Evolutionary conservation across 352 stramenopile species (phyloP).

Genomic region (Aphanomyces euteiches): DNA sequence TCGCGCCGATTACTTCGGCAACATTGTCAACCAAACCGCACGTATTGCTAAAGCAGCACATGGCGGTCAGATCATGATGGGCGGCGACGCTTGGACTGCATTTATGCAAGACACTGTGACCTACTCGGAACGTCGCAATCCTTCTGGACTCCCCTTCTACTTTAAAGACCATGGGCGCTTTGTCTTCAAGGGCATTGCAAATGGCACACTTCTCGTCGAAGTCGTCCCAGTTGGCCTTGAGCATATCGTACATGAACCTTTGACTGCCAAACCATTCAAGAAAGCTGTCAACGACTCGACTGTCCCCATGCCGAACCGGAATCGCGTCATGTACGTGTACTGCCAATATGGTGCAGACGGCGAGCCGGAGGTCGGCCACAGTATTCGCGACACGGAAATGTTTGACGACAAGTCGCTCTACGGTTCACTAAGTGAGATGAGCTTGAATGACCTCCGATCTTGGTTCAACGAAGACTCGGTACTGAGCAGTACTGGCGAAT

Average conservation of each 20-base stretch:
- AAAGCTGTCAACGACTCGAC: slow-evolving; percentile 38
- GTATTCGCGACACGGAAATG: slow-evolving; percentile 80
- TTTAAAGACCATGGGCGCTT: slow-evolving; percentile 84
- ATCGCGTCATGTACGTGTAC: slow-evolving; percentile 66
- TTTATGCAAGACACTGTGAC: slow-evolving; percentile 38
- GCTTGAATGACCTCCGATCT: slow-evolving; percentile 15
- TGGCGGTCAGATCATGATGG: slow-evolving; percentile 77
- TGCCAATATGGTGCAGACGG: slow-evolving; percentile 45
- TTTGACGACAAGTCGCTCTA: slow-evolving; percentile 29
- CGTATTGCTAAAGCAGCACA: slow-evolving; percentile 80
- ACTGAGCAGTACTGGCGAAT: background rate
- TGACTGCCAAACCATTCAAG: slow-evolving; percentile 38
- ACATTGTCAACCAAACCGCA: slow-evolving; percentile 87
- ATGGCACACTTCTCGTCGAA: slow-evolving; percentile 74
- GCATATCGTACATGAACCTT: slow-evolving; percentile 34
- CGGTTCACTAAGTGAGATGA: slow-evolving; percentile 24
- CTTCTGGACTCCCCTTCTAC: slow-evolving; percentile 62
- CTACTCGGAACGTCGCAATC: slow-evolving; percentile 42
- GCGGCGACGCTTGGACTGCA: slow-evolving; percentile 69
- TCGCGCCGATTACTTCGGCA: slow-evolving; percentile 84
- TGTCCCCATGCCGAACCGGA: slow-evolving; percentile 39
- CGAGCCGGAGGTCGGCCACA: slow-evolving; percentile 60
- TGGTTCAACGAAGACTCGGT: slow-evolving; percentile 31
- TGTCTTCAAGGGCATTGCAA: slow-evolving; percentile 81
- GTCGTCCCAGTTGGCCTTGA: slow-evolving; percentile 68